Conservation (phyloP, 306 rosid species). For the Ziziphus jujuba region DNA sequence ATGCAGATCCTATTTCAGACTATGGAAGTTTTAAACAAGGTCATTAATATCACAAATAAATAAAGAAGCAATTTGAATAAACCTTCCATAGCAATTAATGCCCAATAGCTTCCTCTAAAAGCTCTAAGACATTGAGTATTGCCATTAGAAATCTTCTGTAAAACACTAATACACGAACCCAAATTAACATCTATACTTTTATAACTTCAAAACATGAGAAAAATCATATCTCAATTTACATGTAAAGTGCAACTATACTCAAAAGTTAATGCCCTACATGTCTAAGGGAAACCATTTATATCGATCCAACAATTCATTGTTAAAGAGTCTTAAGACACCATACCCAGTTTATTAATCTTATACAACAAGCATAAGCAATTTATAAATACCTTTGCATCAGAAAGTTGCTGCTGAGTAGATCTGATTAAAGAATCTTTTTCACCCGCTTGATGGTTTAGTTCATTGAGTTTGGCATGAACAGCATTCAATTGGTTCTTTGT, state of each 20-base stretch:
- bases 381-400: conserved; percentile 75
- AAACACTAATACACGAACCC: no score
- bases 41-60: neutral
- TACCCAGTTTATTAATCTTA: neutral
- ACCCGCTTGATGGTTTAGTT: conserved; percentile 53
- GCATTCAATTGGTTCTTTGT: conserved; percentile 55
- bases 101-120: conserved; percentile 6
- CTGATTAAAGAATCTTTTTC: conserved; percentile 72
- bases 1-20: neutral
- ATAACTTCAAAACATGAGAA: no score
- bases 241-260: no score
- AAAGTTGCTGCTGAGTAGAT: conserved; percentile 61
- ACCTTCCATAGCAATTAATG: conserved; percentile 6
- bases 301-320: no score
- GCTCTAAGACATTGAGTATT: conserved; percentile 8
- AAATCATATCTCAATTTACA: no score
- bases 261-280: no score
- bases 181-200: no score
- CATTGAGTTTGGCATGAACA: conserved; percentile 56
- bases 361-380: neutral
- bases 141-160: no score
- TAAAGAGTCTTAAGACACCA: no score
- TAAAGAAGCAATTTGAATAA: neutral
- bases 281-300: no score
- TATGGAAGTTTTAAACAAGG: neutral